These are phyloP conservation scores for Pyracantha coccinea DNA, from an alignment of 331 rosid species.

Conservation along the genomic window DNA sequence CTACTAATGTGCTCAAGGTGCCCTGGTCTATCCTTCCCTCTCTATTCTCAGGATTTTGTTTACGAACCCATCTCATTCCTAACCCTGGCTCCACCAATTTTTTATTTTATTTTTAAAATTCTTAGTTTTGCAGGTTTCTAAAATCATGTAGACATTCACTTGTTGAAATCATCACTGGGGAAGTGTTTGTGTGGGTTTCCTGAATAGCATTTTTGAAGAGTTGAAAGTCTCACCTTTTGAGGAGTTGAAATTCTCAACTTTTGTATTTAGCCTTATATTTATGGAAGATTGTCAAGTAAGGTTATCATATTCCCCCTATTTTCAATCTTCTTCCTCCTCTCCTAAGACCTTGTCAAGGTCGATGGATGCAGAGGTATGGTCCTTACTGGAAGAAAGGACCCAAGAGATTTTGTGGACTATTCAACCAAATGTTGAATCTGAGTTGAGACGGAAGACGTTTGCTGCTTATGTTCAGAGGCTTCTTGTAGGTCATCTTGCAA, in stretches of 20 bases:
- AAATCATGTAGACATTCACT: constrained; percentile 5
- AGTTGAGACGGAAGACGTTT: constrained; percentile 44
- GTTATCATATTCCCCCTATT: constrained; percentile 1
- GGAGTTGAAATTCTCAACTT: too few species aligned
- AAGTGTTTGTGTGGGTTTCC: constrained; percentile 12
- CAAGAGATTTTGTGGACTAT: constrained; percentile 48
- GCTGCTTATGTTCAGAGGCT: constrained; percentile 46
- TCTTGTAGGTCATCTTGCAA: constrained; percentile 30
- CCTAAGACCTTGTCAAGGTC: constrained; percentile 34
- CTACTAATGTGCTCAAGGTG: constrained; percentile 7
- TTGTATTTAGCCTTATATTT: neutral
- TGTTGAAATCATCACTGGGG: constrained; percentile 14
- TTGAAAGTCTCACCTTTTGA: constrained; percentile 18
- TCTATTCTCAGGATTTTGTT: neutral
- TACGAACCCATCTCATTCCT: neutral
- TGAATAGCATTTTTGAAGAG: constrained; percentile 17
- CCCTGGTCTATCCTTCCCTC: neutral
- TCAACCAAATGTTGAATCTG: constrained; percentile 57
- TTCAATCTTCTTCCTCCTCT: constrained; percentile 8
- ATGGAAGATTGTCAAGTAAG: constrained; percentile 30
- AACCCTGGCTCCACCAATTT: neutral
- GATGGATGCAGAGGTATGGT: constrained; percentile 37
- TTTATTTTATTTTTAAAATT: neutral
- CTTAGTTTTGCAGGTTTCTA: neutral
- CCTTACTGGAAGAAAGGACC: constrained; percentile 38